Percentiles rank a stretch among this genome's conserved stretches.
Conservation (phyloP, 2,329 filamentous ascomycete species). For the Ceratocystiopsis brevicomis region DNA sequence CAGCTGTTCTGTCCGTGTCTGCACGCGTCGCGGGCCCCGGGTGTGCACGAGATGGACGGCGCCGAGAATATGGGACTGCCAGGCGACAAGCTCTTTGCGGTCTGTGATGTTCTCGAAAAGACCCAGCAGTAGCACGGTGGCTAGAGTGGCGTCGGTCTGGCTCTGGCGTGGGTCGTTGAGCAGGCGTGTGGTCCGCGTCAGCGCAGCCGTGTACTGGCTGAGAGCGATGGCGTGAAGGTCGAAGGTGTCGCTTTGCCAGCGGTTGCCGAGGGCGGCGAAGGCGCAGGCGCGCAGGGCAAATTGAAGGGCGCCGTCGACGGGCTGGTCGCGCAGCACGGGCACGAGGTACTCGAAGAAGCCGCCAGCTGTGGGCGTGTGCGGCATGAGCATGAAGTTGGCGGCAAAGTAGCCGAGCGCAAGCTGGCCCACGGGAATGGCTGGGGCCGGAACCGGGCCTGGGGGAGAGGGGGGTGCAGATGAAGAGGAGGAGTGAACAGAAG, state of each 20-base stretch:
- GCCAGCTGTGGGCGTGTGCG: constrained; percentile 27
- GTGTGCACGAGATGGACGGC: constrained; percentile 42
- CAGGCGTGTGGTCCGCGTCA: constrained; percentile 32
- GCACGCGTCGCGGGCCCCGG: constrained; percentile 36
- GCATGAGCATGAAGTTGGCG: constrained; percentile 39
- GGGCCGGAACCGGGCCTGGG: constrained; percentile 11
- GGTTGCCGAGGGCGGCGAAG: constrained; percentile 36
- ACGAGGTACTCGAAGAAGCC: constrained; percentile 42
- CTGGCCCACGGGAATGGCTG: constrained; percentile 31
- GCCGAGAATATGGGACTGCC: constrained; percentile 45
- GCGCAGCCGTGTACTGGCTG: constrained; percentile 34
- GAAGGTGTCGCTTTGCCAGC: constrained; percentile 18
- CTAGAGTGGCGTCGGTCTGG: constrained; percentile 37
- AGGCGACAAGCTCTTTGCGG: constrained; percentile 32
- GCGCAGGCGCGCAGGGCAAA: constrained; percentile 41
- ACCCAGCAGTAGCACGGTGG: constrained; percentile 38
- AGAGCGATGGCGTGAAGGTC: constrained; percentile 24
- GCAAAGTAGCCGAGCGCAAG: constrained; percentile 41
- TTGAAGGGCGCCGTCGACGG: constrained; percentile 21
- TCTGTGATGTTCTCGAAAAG: constrained; percentile 31
- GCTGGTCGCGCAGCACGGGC: constrained; percentile 27
- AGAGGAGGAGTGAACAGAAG: too few species aligned
- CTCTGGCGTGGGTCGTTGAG: constrained; percentile 30
- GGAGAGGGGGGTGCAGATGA: constrained; percentile 7
- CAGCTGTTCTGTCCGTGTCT: constrained; percentile 31